These are phyloP conservation scores for Favolaschia claudopus DNA, from an alignment of 768 basidiomycete species.

Conservation along the genomic window DNA sequence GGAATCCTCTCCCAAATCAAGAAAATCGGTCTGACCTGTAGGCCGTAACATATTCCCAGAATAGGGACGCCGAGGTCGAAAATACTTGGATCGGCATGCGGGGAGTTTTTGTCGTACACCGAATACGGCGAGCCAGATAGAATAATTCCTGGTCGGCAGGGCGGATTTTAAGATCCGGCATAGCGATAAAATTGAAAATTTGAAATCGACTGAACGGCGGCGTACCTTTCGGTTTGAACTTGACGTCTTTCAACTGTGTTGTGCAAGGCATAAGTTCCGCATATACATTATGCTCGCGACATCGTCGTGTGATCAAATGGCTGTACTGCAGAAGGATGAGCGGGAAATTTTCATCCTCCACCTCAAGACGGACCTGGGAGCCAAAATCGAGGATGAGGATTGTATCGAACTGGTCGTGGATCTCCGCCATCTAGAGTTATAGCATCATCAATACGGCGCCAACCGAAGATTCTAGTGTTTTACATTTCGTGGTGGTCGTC, in stretches of 20 bases:
- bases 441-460: not conserved
- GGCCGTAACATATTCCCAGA: constrained; percentile 96
- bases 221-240: constrained; percentile 98
- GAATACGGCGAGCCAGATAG: constrained; percentile 98
- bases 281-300: constrained; percentile 96
- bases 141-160: constrained; percentile 83
- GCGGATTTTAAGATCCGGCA: no score
- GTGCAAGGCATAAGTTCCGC: constrained; percentile 99
- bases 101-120: constrained; percentile 91
- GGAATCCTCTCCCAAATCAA: not conserved
- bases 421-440: constrained; percentile 69
- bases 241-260: constrained; percentile 83
- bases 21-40: constrained; percentile 72
- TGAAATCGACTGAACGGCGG: not conserved
- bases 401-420: constrained; percentile 95
- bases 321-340: constrained; percentile 81
- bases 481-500: not conserved
- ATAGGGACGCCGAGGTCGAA: constrained; percentile 91
- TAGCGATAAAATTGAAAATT: no score
- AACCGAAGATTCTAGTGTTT: not conserved
- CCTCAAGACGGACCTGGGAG: constrained; percentile 72
- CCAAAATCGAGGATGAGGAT: constrained; percentile 97
- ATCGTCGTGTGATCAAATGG: constrained; percentile 96
- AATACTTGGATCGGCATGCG: constrained; percentile 92
- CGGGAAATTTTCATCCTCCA: not conserved